Percentiles rank a stretch among this genome's conserved stretches.
These are phyloP conservation scores for Nissolia schottii DNA, from an alignment of 306 rosid species.

Conservation along the genomic window DNA sequence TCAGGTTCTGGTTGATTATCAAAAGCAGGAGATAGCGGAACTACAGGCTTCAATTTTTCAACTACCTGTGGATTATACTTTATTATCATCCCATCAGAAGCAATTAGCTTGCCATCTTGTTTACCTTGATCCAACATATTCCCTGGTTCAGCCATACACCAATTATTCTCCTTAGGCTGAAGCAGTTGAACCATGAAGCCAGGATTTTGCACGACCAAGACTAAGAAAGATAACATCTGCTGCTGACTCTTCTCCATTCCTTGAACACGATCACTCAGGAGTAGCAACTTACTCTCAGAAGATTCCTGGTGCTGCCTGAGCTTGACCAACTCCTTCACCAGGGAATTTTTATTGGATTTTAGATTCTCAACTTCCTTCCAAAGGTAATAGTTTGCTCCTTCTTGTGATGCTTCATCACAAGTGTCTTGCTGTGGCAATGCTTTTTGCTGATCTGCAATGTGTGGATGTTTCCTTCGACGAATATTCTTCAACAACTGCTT, in stretches of 20 bases:
- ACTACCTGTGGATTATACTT: slow-evolving; percentile 57
- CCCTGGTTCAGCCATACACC: slow-evolving; percentile 61
- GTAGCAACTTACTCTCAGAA: slow-evolving; percentile 56
- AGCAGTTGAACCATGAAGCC: slow-evolving; percentile 69
- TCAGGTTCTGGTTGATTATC: slow-evolving; percentile 39
- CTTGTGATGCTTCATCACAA: slow-evolving; percentile 35
- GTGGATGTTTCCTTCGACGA: slow-evolving; percentile 61
- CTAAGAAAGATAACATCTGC: slow-evolving; percentile 92
- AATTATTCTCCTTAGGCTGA: slow-evolving; percentile 77
- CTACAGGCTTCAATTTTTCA: slow-evolving; percentile 38
- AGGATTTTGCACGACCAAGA: slow-evolving; percentile 93
- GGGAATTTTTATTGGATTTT: slow-evolving; percentile 59
- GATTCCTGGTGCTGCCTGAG: slow-evolving; percentile 81
- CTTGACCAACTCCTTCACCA: slow-evolving; percentile 75
- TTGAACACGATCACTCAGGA: slow-evolving; percentile 57
- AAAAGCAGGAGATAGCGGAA: slow-evolving; percentile 26
- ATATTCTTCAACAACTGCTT: slow-evolving; percentile 73
- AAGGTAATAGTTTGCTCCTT: slow-evolving; percentile 27
- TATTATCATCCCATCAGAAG: slow-evolving; percentile 59
- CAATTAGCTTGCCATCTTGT: slow-evolving; percentile 32
- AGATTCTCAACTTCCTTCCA: slow-evolving; percentile 87
- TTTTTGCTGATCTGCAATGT: slow-evolving; percentile 52
- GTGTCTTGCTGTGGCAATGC: slow-evolving; percentile 34
- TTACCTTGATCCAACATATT: slow-evolving; percentile 40
- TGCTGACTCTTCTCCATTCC: slow-evolving; percentile 96